Conservation (phyloP, 768 basidiomycete species). For the Auricularia sp. region DNA sequence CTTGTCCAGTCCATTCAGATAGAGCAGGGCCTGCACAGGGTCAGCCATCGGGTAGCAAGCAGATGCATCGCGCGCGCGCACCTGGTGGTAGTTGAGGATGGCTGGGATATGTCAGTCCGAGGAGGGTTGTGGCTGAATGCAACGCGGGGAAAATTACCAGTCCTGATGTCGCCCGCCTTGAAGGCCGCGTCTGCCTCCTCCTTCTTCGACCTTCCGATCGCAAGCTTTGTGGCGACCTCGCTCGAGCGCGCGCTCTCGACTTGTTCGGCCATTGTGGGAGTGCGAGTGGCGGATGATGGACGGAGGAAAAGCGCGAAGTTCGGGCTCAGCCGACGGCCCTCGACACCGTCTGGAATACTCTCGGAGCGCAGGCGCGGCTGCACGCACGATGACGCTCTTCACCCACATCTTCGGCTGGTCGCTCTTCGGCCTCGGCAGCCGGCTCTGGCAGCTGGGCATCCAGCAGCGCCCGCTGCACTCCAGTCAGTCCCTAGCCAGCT, state of each 20-base stretch:
- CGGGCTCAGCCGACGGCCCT: background rate
- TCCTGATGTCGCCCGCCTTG: slow-evolving; percentile 50
- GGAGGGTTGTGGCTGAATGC: background rate
- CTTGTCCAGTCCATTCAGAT: slow-evolving; percentile 71
- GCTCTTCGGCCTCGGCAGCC: slow-evolving; percentile 68
- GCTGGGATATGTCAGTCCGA: slow-evolving; percentile 33
- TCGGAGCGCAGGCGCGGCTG: background rate
- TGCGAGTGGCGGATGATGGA: no score
- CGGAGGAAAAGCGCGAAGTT: background rate
- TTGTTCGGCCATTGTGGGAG: background rate
- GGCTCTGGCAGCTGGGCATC: slow-evolving; percentile 81
- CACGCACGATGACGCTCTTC: slow-evolving; percentile 46
- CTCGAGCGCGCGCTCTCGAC: background rate
- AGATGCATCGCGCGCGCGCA: slow-evolving; percentile 19
- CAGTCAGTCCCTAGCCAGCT: slow-evolving; percentile 41
- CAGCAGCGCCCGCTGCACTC: slow-evolving; percentile 69
- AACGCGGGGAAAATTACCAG: slow-evolving; percentile 30
- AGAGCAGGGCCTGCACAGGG: slow-evolving; percentile 50
- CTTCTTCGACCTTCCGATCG: slow-evolving; percentile 57
- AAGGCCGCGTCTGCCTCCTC: slow-evolving; percentile 58
- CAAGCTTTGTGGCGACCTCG: slow-evolving; percentile 38
- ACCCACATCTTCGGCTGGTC: slow-evolving; percentile 70
- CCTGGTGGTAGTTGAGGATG: slow-evolving; percentile 63
- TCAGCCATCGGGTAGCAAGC: background rate
- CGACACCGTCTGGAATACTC: background rate